Evolutionary conservation across 306 rosid species (phyloP).

Genomic region (Ziziphus jujuba): DNA sequence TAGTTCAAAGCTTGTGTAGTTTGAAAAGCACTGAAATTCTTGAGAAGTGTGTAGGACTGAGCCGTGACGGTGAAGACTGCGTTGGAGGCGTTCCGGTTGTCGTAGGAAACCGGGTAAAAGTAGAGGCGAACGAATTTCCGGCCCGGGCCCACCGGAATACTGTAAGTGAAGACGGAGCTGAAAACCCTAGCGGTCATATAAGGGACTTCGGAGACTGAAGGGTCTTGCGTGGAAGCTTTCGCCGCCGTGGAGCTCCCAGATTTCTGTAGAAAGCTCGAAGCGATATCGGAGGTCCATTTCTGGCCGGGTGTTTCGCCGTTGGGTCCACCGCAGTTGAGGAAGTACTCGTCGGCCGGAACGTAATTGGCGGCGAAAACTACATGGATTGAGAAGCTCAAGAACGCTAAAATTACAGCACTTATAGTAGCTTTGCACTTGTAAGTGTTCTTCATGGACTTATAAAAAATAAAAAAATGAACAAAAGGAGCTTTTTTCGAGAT

Average conservation of each 20-base stretch:
- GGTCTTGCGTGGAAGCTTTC: constrained; percentile 59
- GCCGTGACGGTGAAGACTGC: constrained; percentile 56
- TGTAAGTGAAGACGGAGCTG: constrained; percentile 52
- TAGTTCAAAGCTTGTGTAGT: constrained; percentile 62
- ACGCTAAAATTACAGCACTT: constrained; percentile 29
- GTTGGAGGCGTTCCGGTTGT: constrained; percentile 44
- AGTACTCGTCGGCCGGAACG: constrained; percentile 56
- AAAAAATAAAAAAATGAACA: background rate
- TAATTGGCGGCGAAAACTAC: constrained; percentile 47
- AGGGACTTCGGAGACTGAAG: constrained; percentile 64
- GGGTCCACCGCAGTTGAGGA: constrained; percentile 82
- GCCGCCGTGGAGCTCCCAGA: constrained; percentile 34
- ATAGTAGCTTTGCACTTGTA: constrained; percentile 13
- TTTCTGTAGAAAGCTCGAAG: constrained; percentile 50
- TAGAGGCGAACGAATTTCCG: constrained; percentile 71
- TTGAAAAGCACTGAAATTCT: constrained; percentile 70
- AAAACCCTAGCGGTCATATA: constrained; percentile 74
- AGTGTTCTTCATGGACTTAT: constrained; percentile 31
- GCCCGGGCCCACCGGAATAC: constrained; percentile 70
- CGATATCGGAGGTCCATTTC: constrained; percentile 67
- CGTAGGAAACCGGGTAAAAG: constrained; percentile 76
- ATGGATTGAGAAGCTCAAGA: constrained; percentile 33
- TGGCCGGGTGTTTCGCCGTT: constrained; percentile 51
- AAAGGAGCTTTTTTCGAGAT: background rate
- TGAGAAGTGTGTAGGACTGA: constrained; percentile 58